Evolutionary conservation across 441 rosid species (phyloP), one percentile per base, ranked within the genome.

Genomic region (Arabidopsis lyrata): DNA sequence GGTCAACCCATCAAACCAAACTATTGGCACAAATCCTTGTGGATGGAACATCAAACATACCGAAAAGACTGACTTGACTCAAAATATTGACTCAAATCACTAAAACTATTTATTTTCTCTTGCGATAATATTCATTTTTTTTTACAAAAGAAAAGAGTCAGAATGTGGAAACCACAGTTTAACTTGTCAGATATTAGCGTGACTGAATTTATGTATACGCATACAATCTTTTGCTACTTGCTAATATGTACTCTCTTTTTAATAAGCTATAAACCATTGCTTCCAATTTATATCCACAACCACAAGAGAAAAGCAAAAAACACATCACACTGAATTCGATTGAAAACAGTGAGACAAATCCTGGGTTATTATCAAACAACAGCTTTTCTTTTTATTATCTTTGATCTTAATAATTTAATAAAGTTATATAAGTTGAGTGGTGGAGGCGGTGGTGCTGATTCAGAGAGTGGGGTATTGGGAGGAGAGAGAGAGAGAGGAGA

Each of bases 371-470:
- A 55, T 41, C 6, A 74, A 68, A 74, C 39, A 13, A 13, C 15
- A 32, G 10, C 20, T 68, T 68, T 27, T 38, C 20, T 57, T 36
- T 42, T 16, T 38, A 3, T 29, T 3, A 29, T 52, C 16, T 50
- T 59, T 49, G 50, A 41, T 50, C 48, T 31, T 6, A 10, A 16
- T 15, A 63, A 5, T 32, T 18, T 54, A 53, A 52, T 63, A 59
- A 74, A 60, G 50, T 52, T 34, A 11, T 38, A 12, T 60, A 59
- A 58, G 73, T 8, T 44, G 58, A 77, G 79, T 77, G 80, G 82
- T 77, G 83, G 91, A 83, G 87, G 83, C 83, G 86, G 83, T 77
- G 89, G 85, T 91, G 89, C 91, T 91, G 91, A 91, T 89, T 88
- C 91, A 85, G 85, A 86, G 93, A 84, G 77, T 74, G 73, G 48